Conservation (phyloP, 768 basidiomycete genomes). For the Agaricus blazei region DNA sequence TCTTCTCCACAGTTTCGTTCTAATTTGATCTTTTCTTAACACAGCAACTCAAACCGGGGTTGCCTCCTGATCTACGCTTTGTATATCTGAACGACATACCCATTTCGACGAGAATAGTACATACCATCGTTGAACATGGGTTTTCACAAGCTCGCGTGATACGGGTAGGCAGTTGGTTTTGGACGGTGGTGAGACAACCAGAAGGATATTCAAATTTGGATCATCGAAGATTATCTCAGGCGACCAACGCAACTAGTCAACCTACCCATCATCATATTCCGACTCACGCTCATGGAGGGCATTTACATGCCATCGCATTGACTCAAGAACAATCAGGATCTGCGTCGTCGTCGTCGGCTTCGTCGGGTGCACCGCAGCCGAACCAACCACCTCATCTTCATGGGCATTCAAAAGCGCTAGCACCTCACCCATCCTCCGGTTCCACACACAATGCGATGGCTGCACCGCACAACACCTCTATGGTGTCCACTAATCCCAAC, state of each 20-base stretch:
- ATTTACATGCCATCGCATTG: conserved; percentile 2
- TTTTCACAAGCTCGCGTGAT: conserved; percentile 60
- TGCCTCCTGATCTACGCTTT: conserved; percentile 50
- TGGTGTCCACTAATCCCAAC: not conserved
- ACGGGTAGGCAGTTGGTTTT: conserved; percentile 48
- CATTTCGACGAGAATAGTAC: conserved; percentile 28
- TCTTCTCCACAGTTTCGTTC: not conserved
- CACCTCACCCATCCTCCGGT: not conserved
- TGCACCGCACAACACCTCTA: not conserved
- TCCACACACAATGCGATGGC: not conserved
- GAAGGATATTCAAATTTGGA: conserved; percentile 3
- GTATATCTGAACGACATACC: conserved; percentile 50
- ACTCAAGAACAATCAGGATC: not conserved
- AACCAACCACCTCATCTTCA: not conserved
- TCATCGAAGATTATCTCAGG: not conserved
- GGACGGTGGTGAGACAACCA: conserved; percentile 35
- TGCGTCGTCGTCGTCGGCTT: no score
- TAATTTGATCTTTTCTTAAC: not conserved
- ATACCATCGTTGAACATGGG: conserved; percentile 46
- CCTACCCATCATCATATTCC: conserved; percentile 6
- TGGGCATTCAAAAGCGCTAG: not conserved
- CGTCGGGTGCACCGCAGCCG: no score
- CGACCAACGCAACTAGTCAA: not conserved
- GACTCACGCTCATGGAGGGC: conserved; percentile 8
- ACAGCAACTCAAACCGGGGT: conserved; percentile 56